Evolutionary conservation across 1,139 yeast species (phyloP), one percentile per base, ranked within the genome.

Genomic region (Geotrichum cucujoidarum): DNA sequence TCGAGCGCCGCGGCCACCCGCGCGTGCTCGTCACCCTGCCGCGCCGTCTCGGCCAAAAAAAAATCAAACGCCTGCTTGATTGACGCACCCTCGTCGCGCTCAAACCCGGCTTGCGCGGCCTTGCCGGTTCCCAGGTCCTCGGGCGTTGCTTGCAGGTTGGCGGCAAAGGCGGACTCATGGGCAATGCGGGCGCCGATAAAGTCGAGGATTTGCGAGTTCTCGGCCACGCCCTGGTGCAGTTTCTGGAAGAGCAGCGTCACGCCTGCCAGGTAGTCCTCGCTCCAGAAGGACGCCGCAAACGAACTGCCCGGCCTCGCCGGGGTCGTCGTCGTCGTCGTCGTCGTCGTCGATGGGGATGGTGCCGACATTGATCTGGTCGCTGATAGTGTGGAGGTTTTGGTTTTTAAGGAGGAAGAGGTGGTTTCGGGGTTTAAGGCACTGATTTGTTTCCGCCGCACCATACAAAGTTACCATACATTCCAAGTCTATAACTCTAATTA

Each of bases 21-120:
- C 42, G 78, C 59, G 62, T 86, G 95, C 32, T 74, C 72, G 33
- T 70, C 72, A 3, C 95, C 95, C 63, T 85, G 86, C 40, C 64
- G 67, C 11, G 70, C 67, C 63, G 81, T 78, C 54, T 80, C 80
- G 22, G 60, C 54, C 21, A 66, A 48, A 55, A 81, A 71, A 42
- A 78, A 77, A 39, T 69, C 68, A 61, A 75, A 77, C 2, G 87
- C 79, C 56, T 75, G 75, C 54, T 76, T 74, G 51, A 77, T 66
- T 18, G 80, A 63, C 13, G 70, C 67, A 22, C 71, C 66, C 30
- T 67, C 69, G 44, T 68, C 72, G 17, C 65, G 62, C 33, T 67
- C 71, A 45, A 74, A 71, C 16, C 73, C 74, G 4, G 51, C 6
- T 4, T 50, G n/a, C 6, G 47, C 45, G 16, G 36, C 18, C 13